Evolutionary conservation across 2,329 filamentous ascomycete genomes (phyloP).

Genomic region (Periconia sp.): DNA sequence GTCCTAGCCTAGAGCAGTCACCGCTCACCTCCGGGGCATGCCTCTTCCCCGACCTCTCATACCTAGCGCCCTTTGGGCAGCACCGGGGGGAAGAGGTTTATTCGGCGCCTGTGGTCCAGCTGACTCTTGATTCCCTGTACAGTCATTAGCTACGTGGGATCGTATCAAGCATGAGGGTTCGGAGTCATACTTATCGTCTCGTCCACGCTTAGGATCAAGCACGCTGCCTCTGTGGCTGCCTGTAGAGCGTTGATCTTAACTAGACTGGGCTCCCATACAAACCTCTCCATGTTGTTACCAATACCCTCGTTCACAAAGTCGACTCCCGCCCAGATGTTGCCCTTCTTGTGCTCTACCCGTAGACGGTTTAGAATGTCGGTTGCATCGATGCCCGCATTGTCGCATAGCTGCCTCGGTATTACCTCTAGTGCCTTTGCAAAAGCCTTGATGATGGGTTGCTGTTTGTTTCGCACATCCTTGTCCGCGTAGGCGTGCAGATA

Average conservation of each 20-base stretch:
- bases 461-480: constrained; percentile 90
- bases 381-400: constrained; percentile 97
- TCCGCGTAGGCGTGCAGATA: constrained; percentile 94
- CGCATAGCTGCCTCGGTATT: constrained; percentile 94
- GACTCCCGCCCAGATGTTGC: constrained; percentile 91
- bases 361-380: constrained; percentile 97
- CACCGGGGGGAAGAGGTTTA: constrained; percentile 66
- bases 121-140: constrained; percentile 85
- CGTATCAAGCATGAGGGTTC: neutral
- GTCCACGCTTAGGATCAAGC: constrained; percentile 93
- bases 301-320: constrained; percentile 94
- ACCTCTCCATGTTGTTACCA: constrained; percentile 90
- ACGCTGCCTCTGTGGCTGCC: constrained; percentile 92
- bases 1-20: too few species aligned
- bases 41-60: constrained; percentile 71
- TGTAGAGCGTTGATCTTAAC: constrained; percentile 98
- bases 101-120: constrained; percentile 80
- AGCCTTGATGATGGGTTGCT: constrained; percentile 96
- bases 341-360: constrained; percentile 94
- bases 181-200: constrained; percentile 82
- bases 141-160: constrained; percentile 23
- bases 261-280: constrained; percentile 96
- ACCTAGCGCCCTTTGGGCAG: constrained; percentile 86
- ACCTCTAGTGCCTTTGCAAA: constrained; percentile 98
- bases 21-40: constrained; percentile 88